phyloP scores from a whole-genome alignment of 148 eudicot genomes.

The Cornus kousa region DNA sequence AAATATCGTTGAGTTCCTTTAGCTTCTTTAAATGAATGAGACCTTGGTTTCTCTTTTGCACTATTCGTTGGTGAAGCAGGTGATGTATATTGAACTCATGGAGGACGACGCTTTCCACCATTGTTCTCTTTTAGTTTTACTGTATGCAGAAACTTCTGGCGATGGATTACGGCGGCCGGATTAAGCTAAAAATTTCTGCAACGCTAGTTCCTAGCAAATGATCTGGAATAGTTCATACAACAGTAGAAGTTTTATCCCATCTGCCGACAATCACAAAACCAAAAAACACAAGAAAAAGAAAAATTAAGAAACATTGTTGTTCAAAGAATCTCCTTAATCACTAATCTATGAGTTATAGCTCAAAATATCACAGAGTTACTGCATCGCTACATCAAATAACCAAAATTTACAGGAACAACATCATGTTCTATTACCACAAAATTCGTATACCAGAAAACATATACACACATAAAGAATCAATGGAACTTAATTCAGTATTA shows the following conservation, averaged over 20 bases:
- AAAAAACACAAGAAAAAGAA: neutral
- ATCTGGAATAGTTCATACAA: neutral
- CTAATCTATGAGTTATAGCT: neutral
- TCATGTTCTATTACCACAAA: neutral
- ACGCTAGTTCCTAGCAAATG: neutral
- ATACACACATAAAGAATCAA: no score
- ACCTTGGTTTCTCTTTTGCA: slow-evolving; percentile 51
- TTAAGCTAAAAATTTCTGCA: neutral
- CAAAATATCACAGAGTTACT: neutral
- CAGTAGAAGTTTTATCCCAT: neutral
- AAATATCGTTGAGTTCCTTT: slow-evolving; percentile 37
- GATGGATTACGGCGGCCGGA: no score
- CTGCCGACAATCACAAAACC: neutral
- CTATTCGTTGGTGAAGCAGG: slow-evolving; percentile 56
- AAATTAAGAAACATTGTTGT: no score
- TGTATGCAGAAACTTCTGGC: no score
- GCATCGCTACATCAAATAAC: neutral
- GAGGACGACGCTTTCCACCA: slow-evolving; percentile 50
- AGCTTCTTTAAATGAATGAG: slow-evolving; percentile 47
- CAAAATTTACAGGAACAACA: no score
- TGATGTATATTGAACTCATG: slow-evolving; percentile 45
- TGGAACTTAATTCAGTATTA: no score
- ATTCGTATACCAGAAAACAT: no score
- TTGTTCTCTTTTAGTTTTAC: no score
- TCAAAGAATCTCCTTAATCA: neutral